These are phyloP conservation scores for Harringtonia lauricola DNA, from an alignment of 2,329 filamentous ascomycete genomes.

Conservation along the genomic window DNA sequence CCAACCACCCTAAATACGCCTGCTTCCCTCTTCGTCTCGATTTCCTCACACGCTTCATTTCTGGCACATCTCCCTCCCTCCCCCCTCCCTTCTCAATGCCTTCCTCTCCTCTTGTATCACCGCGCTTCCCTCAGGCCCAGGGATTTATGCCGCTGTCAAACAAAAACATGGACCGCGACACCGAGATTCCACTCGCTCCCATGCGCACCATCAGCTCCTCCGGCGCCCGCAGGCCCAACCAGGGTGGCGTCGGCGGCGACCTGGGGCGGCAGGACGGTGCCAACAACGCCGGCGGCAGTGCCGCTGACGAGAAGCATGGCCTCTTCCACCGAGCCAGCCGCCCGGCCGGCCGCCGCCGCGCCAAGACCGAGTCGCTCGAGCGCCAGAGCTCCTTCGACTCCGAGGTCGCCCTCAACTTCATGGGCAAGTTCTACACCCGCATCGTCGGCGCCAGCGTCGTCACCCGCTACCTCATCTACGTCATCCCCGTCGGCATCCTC, in stretches of 20 bases:
- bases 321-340: constrained; percentile 23
- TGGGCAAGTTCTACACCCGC: constrained; percentile 55
- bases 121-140: constrained; percentile 12
- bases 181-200: constrained; percentile 42
- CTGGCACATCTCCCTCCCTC: not conserved
- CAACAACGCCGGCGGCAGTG: constrained; percentile 13
- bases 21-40: too few relatives aligned
- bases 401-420: constrained; percentile 47
- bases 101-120: constrained; percentile 10
- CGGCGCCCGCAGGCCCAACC: constrained; percentile 29
- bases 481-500: constrained; percentile 50
- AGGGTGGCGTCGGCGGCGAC: constrained; percentile 17
- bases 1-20: too few relatives aligned
- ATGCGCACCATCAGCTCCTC: constrained; percentile 44
- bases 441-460: constrained; percentile 52
- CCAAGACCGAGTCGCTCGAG: constrained; percentile 26
- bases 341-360: constrained; percentile 37
- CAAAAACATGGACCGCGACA: constrained; percentile 17
- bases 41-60: not conserved
- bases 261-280: constrained; percentile 4
- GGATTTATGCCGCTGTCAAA: constrained; percentile 13
- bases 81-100: not conserved
- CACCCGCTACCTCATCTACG: constrained; percentile 57
- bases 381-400: constrained; percentile 32
- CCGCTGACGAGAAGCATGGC: constrained; percentile 31